Conservation (phyloP, 2,329 filamentous ascomycete species). For the Trichoderma harzianum region DNA sequence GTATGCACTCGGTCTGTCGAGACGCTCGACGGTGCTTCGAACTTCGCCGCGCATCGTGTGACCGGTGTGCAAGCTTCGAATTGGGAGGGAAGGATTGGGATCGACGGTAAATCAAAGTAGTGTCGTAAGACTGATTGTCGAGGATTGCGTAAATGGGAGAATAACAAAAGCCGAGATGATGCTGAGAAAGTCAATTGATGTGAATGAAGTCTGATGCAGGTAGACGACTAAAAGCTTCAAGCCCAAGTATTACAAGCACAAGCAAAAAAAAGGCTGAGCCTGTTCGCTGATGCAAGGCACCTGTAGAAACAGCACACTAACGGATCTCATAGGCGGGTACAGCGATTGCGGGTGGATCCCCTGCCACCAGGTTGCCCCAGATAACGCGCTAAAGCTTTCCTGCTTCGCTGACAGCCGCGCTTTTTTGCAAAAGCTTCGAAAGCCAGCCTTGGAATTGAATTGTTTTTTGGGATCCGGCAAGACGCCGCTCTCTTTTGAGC, state of each 20-base stretch:
- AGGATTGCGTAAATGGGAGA: background rate
- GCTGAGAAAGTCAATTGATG: background rate
- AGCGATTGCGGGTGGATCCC: slow-evolving; percentile 8
- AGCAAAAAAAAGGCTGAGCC: background rate
- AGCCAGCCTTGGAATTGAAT: slow-evolving; percentile 8
- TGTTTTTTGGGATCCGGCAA: slow-evolving; percentile 1
- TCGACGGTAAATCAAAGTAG: background rate
- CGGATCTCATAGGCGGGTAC: slow-evolving; percentile 11
- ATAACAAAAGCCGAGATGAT: background rate
- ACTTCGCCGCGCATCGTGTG: slow-evolving; percentile 44
- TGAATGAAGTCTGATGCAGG: background rate
- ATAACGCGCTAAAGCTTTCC: slow-evolving; percentile 15
- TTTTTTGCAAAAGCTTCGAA: slow-evolving; percentile 18
- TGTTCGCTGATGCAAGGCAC: slow-evolving; percentile 17
- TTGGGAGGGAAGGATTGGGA: background rate
- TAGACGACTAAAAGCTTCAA: background rate
- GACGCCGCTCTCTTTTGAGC: slow-evolving; percentile 7
- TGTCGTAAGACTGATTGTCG: background rate
- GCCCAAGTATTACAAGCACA: background rate
- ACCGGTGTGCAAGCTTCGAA: background rate
- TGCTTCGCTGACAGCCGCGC: slow-evolving; percentile 16
- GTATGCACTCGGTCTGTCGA: slow-evolving; percentile 94
- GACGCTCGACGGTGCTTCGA: slow-evolving; percentile 77
- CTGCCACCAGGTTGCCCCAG: background rate
- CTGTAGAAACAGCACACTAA: slow-evolving; percentile 3